phyloP scores from a whole-genome alignment of 2,329 filamentous ascomycete genomes.

The Diaporthe citriasiana region DNA sequence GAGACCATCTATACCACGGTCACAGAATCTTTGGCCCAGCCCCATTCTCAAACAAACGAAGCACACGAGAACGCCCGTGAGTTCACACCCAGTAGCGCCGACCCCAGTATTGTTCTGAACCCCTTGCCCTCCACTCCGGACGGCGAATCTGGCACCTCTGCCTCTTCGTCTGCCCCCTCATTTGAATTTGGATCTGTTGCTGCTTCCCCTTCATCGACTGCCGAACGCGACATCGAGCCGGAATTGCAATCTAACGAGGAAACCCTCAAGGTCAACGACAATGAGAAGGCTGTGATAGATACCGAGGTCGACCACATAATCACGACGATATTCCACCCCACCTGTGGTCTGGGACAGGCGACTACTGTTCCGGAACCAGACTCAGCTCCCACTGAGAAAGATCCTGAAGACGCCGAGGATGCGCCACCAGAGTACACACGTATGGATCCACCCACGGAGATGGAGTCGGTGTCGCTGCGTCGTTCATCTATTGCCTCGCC shows the following conservation, averaged over 20 bases:
- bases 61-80: slow-evolving; percentile 37
- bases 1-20: slow-evolving; percentile 44
- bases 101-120: slow-evolving; percentile 41
- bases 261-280: slow-evolving; percentile 33
- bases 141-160: not conserved
- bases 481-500: not conserved
- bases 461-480: not conserved
- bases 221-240: slow-evolving; percentile 24
- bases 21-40: slow-evolving; percentile 35
- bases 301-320: not conserved
- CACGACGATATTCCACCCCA: not conserved
- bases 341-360: not conserved
- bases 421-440: not conserved
- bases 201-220: slow-evolving; percentile 22
- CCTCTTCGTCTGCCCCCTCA: not conserved
- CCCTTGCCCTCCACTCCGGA: slow-evolving; percentile 16
- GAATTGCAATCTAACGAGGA: slow-evolving; percentile 39
- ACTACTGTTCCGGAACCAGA: not conserved
- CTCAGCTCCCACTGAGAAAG: not conserved
- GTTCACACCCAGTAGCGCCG: slow-evolving; percentile 35
- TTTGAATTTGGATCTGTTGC: slow-evolving; percentile 32
- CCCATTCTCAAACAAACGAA: slow-evolving; percentile 19
- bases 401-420: not conserved
- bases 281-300: slow-evolving; percentile 20
- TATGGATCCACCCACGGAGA: not conserved